Evolutionary conservation across 148 eudicot genomes (phyloP), one percentile per base, ranked within the genome.

Genomic region (Fallopia convolvulus): DNA sequence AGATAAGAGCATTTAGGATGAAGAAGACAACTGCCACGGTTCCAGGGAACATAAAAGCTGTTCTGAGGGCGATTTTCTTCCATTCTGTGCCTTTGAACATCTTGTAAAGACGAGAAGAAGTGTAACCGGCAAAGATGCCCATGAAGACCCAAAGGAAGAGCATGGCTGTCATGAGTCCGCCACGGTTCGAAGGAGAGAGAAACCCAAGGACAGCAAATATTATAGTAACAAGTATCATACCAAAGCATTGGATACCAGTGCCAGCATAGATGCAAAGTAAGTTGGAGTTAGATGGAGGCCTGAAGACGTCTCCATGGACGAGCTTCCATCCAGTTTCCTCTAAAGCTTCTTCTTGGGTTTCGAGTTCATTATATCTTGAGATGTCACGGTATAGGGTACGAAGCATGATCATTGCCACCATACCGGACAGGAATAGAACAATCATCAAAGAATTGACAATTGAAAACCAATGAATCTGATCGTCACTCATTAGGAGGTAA

Each of bases 341-440:
- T 78, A 82, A 83, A 55, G 84, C 87, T 61, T 85, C 87, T 79
- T 85, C 87, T 50, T 82, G 87, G 75, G 87, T 85, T 77, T 85
- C 87, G 44, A 85, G 87, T 46, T 85, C 87, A 74, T 85, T 85
- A 70, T 85, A 85, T 77, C 81, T 83, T 14, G 87, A 83, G 74
- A 85, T 85, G 76, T 85, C 87, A 78, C 87, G 85, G 77, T 85
- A 85, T 14, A 85, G 40, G 26, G 87, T 85, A 56, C 87, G 85
- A 53, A 85, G 77, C 87, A 85, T 85, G 70, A 85, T 85, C 87
- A 85, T 85, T 39, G 87, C 87, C 70, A 85, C 87, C 87, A 85
- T 85, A 26, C 87, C 87, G 53, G 87, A 85, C 23, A 85, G 85
- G 79, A 85, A 85, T 42, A 85, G 82, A 41, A 85, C 85, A 74